Evolutionary conservation across 2,329 filamentous ascomycete species (phyloP), one percentile per base, ranked within the genome.

Genomic region (Aspergillus sp.): DNA sequence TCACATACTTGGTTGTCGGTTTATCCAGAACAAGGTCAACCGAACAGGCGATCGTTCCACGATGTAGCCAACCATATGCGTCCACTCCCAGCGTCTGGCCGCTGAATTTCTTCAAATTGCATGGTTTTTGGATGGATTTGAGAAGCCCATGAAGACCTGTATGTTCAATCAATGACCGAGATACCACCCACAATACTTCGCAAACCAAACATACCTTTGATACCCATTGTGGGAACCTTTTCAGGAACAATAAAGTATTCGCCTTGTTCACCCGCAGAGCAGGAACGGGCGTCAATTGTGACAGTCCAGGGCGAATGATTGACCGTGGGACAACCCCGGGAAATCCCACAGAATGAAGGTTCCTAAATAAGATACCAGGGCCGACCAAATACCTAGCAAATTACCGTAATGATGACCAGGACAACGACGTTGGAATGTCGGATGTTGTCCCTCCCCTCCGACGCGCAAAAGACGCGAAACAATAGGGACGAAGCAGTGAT

Each of bases 51-150:
- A 94, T 84, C 37, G 90, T 90, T 42, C 90, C 94, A 54, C 93
- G 85, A 68, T 98, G 93, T 43, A 98, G 82, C 93, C 94, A 98
- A 64, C 91, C 93, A 76, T 98, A 98, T 45, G 87, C 91, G 67
- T 98, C 93, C 31, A 98, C 84, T n/a, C 87, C 94, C 37, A 98
- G 78, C 1, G 86, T 95, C 68, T 95, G 84, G 40, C 91, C 93
- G 9, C 79, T 73, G 66, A 87, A 96, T 60, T 90, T 90, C 64
- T 90, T 94, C 47, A 98, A 76, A 56, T 88, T 86, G 40, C 82
- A 86, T 61, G 87, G 86, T 61, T 87, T 90, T 47, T 98, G 93
- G 43, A 98, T 97, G 37, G 93, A 97, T 70, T 97, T 97, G 48
- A 98, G 82, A 47, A 97, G 77, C 32, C 89, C 89, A 30, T 97